phyloP scores from a whole-genome alignment of 1,139 yeast species.

The Blastobotrys ciferrii region DNA sequence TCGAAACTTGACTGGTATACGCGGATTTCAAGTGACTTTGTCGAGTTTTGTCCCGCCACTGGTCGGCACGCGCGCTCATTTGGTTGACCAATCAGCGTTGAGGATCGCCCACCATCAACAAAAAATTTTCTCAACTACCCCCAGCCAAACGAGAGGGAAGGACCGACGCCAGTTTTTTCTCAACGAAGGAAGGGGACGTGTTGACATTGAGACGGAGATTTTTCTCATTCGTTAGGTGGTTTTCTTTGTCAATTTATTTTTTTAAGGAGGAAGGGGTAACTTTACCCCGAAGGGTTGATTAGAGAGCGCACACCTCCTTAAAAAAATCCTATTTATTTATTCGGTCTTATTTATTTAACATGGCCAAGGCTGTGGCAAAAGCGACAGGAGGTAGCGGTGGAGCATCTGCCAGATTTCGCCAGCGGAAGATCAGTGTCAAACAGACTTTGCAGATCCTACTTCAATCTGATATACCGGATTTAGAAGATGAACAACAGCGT shows the following conservation, averaged over 20 bases:
- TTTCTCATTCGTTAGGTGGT: not conserved
- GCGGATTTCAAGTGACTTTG: not conserved
- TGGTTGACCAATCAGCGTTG: constrained; percentile 5
- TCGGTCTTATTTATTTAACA: constrained; percentile 8
- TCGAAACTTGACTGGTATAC: not conserved
- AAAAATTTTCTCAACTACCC: constrained; percentile 2
- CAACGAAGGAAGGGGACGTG: not conserved
- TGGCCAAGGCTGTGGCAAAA: constrained; percentile 17
- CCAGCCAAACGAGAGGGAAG: not conserved
- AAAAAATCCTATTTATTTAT: constrained; percentile 1
- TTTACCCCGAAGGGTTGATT: not conserved
- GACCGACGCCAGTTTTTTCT: not conserved
- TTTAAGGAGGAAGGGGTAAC: not conserved
- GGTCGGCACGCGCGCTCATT: not conserved
- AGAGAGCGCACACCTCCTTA: not conserved
- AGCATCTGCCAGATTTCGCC: constrained; percentile 68
- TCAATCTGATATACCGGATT: constrained; percentile 76
- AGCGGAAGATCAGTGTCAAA: constrained; percentile 86
- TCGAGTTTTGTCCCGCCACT: not conserved
- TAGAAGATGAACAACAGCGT: constrained; percentile 73
- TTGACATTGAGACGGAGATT: not conserved
- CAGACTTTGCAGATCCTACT: constrained; percentile 79
- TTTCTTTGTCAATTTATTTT: not conserved
- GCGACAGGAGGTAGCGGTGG: constrained; percentile 6
- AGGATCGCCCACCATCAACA: not conserved